Conservation (phyloP, 2,329 filamentous ascomycete genomes). For the Gnomoniopsis smithogilvyi region DNA sequence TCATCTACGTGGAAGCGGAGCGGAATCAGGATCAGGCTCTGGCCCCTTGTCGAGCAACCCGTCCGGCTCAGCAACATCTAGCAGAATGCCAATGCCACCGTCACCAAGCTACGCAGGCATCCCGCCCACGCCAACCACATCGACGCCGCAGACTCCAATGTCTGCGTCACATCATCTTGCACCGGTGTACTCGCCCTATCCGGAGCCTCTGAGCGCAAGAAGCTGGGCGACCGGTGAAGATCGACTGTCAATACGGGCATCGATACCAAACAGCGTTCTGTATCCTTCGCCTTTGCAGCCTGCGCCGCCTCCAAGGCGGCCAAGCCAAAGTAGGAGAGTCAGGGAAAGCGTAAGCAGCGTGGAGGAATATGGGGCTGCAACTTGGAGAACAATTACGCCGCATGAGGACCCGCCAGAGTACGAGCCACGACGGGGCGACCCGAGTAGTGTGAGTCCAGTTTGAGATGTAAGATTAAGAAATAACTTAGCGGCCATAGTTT, state of each 20-base stretch:
- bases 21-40: neutral
- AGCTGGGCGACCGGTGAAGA: constrained; percentile 8
- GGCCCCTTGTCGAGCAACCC: constrained; percentile 4
- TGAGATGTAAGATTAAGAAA: neutral
- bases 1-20: neutral
- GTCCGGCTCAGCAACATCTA: neutral
- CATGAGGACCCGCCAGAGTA: constrained; percentile 2
- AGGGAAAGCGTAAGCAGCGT: neutral
- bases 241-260: neutral
- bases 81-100: neutral
- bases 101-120: constrained; percentile 6
- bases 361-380: neutral
- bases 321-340: neutral
- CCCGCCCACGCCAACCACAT: neutral
- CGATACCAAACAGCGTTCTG: constrained; percentile 2
- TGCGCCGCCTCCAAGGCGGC: neutral
- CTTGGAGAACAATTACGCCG: constrained; percentile 6
- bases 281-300: constrained; percentile 7
- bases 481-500: too few relatives aligned
- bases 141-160: neutral
- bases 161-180: neutral
- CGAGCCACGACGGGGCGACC: constrained; percentile 1
- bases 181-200: neutral
- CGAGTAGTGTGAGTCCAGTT: constrained; percentile 2
- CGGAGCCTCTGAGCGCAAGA: neutral